A percentile compares a stretch with the other conserved stretches of the same genome.
Conservation (phyloP, 2,329 filamentous ascomycete species). For the Cordyceps cateniannulata region DNA sequence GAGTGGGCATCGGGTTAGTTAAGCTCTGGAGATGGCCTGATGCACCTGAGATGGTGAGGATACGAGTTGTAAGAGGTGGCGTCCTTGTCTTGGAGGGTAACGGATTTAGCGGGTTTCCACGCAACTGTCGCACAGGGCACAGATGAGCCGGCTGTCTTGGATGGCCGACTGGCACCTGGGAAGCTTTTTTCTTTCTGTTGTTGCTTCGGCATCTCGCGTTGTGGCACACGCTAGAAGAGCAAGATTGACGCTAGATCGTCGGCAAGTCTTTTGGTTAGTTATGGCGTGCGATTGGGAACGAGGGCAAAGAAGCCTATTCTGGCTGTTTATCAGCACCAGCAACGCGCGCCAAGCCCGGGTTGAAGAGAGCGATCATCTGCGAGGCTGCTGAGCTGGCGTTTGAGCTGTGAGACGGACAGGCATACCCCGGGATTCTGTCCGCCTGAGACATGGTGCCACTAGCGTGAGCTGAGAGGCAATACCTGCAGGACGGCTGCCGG, state of each 20-base stretch:
- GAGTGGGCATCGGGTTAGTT: background rate
- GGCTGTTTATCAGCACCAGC: background rate
- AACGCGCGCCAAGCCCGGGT: background rate
- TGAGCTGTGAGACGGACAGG: background rate
- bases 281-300: background rate
- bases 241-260: conserved; percentile 5
- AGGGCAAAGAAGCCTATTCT: background rate
- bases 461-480: background rate
- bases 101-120: conserved; percentile 2
- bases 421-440: conserved; percentile 5
- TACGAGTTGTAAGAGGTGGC: background rate
- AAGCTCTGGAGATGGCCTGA: conserved; percentile 1
- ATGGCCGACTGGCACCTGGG: background rate
- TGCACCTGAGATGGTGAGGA: background rate
- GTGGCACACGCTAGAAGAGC: background rate
- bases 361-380: background rate
- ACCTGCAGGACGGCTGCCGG: background rate
- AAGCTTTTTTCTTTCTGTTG: background rate
- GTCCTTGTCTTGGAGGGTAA: background rate
- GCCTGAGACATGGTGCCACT: conserved; percentile 1
- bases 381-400: background rate
- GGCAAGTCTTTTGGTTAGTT: background rate
- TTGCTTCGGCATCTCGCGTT: conserved; percentile 8
- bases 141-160: background rate
- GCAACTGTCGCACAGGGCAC: background rate